Evolutionary conservation across 192 early-diverging fungal genomes (phyloP).

Genomic region (Rhizophlyctis rosea): DNA sequence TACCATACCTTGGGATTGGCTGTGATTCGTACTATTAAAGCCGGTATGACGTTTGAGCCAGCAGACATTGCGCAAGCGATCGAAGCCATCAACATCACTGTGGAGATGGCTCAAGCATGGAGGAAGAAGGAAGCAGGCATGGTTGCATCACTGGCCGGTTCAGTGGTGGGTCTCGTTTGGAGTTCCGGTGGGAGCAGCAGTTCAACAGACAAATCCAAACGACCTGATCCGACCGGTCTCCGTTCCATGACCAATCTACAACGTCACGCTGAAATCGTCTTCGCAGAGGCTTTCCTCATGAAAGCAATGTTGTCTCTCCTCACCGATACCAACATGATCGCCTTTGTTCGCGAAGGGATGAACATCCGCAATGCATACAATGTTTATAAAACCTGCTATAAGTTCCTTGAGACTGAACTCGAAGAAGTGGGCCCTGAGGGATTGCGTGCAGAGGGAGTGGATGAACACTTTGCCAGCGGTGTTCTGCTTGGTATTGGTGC

Average conservation of each 20-base stretch:
- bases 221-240: conserved; percentile 43
- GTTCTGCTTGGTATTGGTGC: conserved; percentile 72
- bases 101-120: conserved; percentile 56
- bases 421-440: conserved; percentile 38
- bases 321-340: conserved; percentile 70
- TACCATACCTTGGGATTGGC: conserved; percentile 72
- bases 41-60: conserved; percentile 75
- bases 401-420: conserved; percentile 31
- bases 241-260: conserved; percentile 56
- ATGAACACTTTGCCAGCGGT: conserved; percentile 80
- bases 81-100: conserved; percentile 57
- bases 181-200: too few relatives aligned
- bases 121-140: conserved; percentile 54
- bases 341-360: conserved; percentile 75
- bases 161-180: conserved; percentile 44
- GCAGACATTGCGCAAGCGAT: conserved; percentile 64
- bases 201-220: too few relatives aligned
- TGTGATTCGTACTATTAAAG: conserved; percentile 65
- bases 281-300: conserved; percentile 73
- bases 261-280: conserved; percentile 75
- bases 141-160: conserved; percentile 34
- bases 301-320: conserved; percentile 72
- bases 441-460: conserved; percentile 54
- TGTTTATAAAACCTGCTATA: conserved; percentile 49
- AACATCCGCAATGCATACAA: conserved; percentile 68